Evolutionary conservation across 495 filamentous ascomycete genomes (phyloP).

Genomic region (Xylaria flabelliformis): DNA sequence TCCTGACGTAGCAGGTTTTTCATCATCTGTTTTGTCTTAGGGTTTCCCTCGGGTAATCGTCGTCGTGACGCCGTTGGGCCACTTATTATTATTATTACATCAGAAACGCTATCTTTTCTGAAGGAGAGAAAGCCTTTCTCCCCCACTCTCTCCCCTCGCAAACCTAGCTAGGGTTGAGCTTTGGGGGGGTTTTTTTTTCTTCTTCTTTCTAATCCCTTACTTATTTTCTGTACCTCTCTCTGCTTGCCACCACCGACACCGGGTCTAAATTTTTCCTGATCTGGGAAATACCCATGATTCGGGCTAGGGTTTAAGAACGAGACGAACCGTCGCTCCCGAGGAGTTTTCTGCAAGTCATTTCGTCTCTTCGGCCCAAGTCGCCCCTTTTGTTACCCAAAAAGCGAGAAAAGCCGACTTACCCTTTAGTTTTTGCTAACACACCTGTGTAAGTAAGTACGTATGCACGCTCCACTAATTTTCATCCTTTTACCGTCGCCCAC

Average conservation of each 20-base stretch:
- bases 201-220: background rate
- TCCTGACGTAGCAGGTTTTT: background rate
- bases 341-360: background rate
- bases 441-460: background rate
- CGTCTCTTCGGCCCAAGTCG: slow-evolving; percentile 14
- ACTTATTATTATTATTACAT: slow-evolving; percentile 7
- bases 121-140: background rate
- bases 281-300: slow-evolving; percentile 11
- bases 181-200: background rate
- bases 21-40: background rate
- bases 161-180: slow-evolving; percentile 2
- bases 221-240: background rate
- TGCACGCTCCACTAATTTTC: background rate
- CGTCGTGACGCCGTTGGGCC: background rate
- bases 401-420: background rate
- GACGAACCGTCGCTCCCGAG: slow-evolving; percentile 9
- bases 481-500: background rate
- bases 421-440: background rate
- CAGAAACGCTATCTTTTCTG: background rate
- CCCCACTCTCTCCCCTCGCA: too few species aligned
- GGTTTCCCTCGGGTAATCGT: background rate
- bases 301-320: background rate
- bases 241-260: slow-evolving; percentile 14
- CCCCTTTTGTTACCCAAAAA: background rate
- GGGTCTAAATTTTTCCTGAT: slow-evolving; percentile 6